These are phyloP conservation scores for Ogataea glucozyma DNA, from an alignment of 805 yeast genomes.

Conservation along the genomic window DNA sequence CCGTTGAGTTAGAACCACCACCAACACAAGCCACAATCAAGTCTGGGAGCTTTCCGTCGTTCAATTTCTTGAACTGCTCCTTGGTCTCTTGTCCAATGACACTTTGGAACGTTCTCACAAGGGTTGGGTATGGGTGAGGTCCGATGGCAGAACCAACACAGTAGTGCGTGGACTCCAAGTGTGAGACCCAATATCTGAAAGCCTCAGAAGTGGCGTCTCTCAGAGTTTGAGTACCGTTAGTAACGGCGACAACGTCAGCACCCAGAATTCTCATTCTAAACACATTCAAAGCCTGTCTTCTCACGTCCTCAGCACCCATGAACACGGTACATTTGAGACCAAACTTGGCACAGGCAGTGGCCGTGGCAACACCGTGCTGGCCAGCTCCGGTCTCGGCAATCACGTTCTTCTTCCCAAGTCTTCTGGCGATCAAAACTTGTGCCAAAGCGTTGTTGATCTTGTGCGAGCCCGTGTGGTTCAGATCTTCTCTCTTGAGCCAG, in stretches of 20 bases:
- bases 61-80: slow-evolving; percentile 79
- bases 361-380: slow-evolving; percentile 92
- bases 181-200: slow-evolving; percentile 91
- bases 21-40: slow-evolving; percentile 98
- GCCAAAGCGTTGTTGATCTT: slow-evolving; percentile 84
- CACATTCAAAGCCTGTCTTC: slow-evolving; percentile 97
- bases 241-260: slow-evolving; percentile 91
- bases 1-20: slow-evolving; percentile 97
- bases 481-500: slow-evolving; percentile 97
- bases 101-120: slow-evolving; percentile 97
- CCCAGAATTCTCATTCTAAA: slow-evolving; percentile 97
- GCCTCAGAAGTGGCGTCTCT: slow-evolving; percentile 99
- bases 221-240: slow-evolving; percentile 91
- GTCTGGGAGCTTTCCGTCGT: slow-evolving; percentile 84
- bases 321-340: slow-evolving; percentile 92
- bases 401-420: slow-evolving; percentile 73
- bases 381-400: slow-evolving; percentile 95
- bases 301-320: slow-evolving; percentile 99
- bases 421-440: slow-evolving; percentile 75
- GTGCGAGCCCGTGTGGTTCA: slow-evolving; percentile 87
- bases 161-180: slow-evolving; percentile 84
- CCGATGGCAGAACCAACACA: slow-evolving; percentile 98
- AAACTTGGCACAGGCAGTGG: slow-evolving; percentile 89
- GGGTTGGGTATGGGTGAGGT: slow-evolving; percentile 98
- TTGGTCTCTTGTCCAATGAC: slow-evolving; percentile 95